Evolutionary conservation across 2,329 filamentous ascomycete species (phyloP).

Genomic region (Trichoderma sp.): DNA sequence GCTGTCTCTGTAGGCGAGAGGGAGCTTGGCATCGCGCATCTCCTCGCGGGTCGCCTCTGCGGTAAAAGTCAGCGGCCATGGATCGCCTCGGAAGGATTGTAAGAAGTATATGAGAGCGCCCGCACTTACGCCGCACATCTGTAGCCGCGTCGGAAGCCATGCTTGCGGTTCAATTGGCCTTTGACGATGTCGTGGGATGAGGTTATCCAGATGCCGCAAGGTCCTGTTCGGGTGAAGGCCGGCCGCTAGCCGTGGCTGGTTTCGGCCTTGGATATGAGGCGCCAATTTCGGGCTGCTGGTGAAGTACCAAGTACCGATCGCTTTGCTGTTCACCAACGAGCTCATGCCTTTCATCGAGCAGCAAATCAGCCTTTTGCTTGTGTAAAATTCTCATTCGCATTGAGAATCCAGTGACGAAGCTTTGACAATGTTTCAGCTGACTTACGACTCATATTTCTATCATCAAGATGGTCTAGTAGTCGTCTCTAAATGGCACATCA

Average conservation of each 20-base stretch:
- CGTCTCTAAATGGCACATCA: not conserved
- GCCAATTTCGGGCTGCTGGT: not conserved
- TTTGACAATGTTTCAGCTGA: not conserved
- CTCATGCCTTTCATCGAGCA: not conserved
- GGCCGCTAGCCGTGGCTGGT: not conserved
- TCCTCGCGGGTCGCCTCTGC: constrained; percentile 82
- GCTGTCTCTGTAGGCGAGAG: constrained; percentile 89
- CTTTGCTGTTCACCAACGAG: not conserved
- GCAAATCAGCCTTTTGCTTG: not conserved
- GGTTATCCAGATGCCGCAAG: constrained; percentile 17
- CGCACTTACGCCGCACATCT: constrained; percentile 46
- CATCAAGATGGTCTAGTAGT: too few relatives aligned
- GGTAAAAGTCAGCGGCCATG: not conserved
- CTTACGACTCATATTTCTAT: too few relatives aligned
- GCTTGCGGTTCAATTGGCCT: constrained; percentile 43
- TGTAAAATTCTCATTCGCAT: not conserved
- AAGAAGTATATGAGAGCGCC: too few relatives aligned
- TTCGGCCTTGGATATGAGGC: constrained; percentile 21
- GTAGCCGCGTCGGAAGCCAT: constrained; percentile 46
- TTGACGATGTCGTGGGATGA: constrained; percentile 30
- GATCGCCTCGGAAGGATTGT: not conserved
- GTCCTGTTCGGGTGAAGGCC: constrained; percentile 25
- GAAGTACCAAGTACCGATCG: not conserved
- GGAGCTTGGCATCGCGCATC: constrained; percentile 89
- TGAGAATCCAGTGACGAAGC: not conserved